Evolutionary conservation across 2,329 filamentous ascomycete species (phyloP).

Genomic region (Colletotrichum sp.): DNA sequence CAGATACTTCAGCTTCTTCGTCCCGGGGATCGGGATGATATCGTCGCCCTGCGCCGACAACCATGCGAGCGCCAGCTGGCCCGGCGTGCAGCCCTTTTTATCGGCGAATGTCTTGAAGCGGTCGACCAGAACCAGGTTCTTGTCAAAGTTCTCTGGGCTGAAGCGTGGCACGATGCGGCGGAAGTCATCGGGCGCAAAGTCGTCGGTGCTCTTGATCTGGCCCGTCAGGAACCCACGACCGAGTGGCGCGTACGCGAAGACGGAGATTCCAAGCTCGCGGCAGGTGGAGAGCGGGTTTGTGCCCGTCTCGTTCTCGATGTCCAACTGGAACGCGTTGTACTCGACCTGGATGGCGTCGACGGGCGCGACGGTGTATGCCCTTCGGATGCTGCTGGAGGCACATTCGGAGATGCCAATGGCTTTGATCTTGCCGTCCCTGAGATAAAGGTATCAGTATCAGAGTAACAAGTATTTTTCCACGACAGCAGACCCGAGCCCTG

Average conservation of each 20-base stretch:
- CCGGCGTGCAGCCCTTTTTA: background rate
- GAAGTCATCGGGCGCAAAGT: background rate
- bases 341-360: background rate
- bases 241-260: fast-evolving
- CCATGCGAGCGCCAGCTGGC: background rate
- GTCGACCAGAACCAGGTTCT: background rate
- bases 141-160: background rate
- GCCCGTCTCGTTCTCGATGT: background rate
- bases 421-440: background rate
- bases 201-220: background rate
- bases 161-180: background rate
- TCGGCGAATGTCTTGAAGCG: background rate
- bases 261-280: background rate
- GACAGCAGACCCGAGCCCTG: fast-evolving
- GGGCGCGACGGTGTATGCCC: background rate
- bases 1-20: background rate
- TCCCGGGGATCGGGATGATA: background rate
- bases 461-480: background rate
- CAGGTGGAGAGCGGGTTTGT: background rate
- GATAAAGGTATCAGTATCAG: fast-evolving
- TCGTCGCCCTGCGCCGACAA: background rate
- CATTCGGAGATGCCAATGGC: background rate
- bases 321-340: background rate
- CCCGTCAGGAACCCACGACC: background rate
- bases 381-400: background rate